Evolutionary conservation across 2,329 filamentous ascomycete species (phyloP), one percentile per base, ranked within the genome.

Genomic region (Scedosporium minutisporum): DNA sequence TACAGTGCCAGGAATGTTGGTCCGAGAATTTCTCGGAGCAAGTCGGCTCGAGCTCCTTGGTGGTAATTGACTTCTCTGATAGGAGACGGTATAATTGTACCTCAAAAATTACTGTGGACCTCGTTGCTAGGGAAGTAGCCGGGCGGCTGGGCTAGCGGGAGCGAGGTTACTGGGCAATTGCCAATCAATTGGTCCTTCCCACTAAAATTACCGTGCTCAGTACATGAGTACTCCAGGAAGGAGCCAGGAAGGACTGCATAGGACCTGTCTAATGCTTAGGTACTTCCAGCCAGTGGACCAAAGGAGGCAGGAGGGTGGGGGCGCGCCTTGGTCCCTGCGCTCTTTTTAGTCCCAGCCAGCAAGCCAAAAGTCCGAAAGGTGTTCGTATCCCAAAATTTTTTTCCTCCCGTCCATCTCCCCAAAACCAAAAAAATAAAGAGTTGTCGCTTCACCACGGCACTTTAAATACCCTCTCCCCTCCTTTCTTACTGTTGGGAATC

Each of bases 401-500:
- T 62, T 29, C 59, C 33, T 44, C 60, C 53, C 48, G 53, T 41
- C 53, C 48, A 41, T 46, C 44, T 29, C n/a, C n/a, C 60, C 60
- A 29, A 61, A 21, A 51, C 60, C 44, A 57, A 55, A 53, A 57
- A 38, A 60, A 60, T 46, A 60, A 61, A 46, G 57, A 51, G 60
- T 33, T 53, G 59, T 48, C 23, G 29, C 23, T 42, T 59, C 57
- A 44, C 57, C 29, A 57, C 60, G 60, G 58, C 60, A 41, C 60
- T 41, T 62, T 59, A 65, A 67, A 67, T 71, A 76, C 76, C 71
- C 74, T 74, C 69, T 71, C 69, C 73, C 71, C 73, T 74, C 69
- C 74, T 73, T 75, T 73, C 76, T 74, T 72, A 72, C 68, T 72
- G 74, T 75, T 75, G 75, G 72, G 73, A 75, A 41, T 44, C 60